phyloP scores from a whole-genome alignment of 805 yeast genomes.

The Blastobotrys robertii region DNA sequence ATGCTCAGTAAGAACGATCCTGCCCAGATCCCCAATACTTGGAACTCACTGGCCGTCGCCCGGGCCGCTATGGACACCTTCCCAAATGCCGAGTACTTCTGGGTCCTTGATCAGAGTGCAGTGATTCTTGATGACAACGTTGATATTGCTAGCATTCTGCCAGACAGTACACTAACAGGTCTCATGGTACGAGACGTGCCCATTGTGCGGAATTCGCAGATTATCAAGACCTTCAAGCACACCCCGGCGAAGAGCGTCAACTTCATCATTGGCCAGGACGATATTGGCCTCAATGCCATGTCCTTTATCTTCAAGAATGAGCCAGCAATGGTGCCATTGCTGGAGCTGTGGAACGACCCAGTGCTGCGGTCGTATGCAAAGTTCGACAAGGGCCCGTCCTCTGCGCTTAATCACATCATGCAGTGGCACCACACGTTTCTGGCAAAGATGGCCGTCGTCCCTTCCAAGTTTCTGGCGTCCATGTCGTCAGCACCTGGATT shows the following conservation, averaged over 20 bases:
- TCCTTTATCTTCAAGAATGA: constrained; percentile 67
- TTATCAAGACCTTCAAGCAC: constrained; percentile 48
- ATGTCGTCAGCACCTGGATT: background rate
- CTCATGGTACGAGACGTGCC: constrained; percentile 63
- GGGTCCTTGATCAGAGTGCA: constrained; percentile 71
- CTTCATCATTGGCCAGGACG: constrained; percentile 62
- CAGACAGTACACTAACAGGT: constrained; percentile 50
- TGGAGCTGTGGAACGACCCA: constrained; percentile 76
- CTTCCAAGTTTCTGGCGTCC: constrained; percentile 44
- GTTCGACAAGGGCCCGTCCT: constrained; percentile 37
- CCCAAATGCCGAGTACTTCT: constrained; percentile 82
- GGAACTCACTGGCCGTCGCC: constrained; percentile 56
- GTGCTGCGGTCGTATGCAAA: constrained; percentile 53
- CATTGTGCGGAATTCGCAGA: constrained; percentile 36
- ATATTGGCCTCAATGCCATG: constrained; percentile 50
- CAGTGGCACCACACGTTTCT: constrained; percentile 91
- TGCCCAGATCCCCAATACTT: constrained; percentile 22
- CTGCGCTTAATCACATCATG: constrained; percentile 70
- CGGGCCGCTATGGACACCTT: constrained; percentile 91
- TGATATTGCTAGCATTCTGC: constrained; percentile 49
- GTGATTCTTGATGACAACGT: constrained; percentile 63
- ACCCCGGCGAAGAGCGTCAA: constrained; percentile 45
- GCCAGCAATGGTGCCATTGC: constrained; percentile 49
- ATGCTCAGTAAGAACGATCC: constrained; percentile 1
- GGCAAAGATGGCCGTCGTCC: constrained; percentile 63